A percentile compares a stretch with the other conserved stretches of the same genome.
Evolutionary conservation across 1,284 basidiomycete genomes (phyloP).

Genomic region (Vanrija sp.): DNA sequence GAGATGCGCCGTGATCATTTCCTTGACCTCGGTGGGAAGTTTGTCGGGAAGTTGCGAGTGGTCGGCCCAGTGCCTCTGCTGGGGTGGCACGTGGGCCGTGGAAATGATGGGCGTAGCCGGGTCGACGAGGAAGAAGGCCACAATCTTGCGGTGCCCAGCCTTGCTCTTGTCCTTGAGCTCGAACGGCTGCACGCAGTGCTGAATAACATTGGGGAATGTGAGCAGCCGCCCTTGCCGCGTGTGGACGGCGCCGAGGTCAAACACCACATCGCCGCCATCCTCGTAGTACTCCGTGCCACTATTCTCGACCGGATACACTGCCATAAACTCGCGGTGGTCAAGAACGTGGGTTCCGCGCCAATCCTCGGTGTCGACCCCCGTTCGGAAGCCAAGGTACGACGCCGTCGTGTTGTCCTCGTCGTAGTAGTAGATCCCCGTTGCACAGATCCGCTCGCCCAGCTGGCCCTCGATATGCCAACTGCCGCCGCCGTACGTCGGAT

Average conservation of each 20-base stretch:
- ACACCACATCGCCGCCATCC: neutral
- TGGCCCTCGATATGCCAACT: slow-evolving; percentile 4
- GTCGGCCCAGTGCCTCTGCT: slow-evolving; percentile 10
- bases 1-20: slow-evolving; percentile 5
- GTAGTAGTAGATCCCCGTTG: slow-evolving; percentile 4
- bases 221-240: neutral
- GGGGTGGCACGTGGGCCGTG: slow-evolving; percentile 13
- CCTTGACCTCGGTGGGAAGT: slow-evolving; percentile 7
- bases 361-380: neutral
- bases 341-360: neutral
- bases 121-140: slow-evolving; percentile 18
- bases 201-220: slow-evolving; percentile 1
- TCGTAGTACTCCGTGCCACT: too few species aligned
- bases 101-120: slow-evolving; percentile 6
- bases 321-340: neutral
- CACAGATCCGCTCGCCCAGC: slow-evolving; percentile 1
- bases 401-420: slow-evolving; percentile 1
- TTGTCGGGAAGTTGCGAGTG: neutral
- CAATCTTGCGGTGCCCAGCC: neutral
- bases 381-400: neutral
- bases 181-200: neutral
- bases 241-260: neutral
- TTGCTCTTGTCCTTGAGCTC: neutral
- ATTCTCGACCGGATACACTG: neutral
- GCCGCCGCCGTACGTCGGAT: neutral